These are phyloP conservation scores for Populus hybrid DNA, from an alignment of 441 rosid genomes.

Conservation along the genomic window DNA sequence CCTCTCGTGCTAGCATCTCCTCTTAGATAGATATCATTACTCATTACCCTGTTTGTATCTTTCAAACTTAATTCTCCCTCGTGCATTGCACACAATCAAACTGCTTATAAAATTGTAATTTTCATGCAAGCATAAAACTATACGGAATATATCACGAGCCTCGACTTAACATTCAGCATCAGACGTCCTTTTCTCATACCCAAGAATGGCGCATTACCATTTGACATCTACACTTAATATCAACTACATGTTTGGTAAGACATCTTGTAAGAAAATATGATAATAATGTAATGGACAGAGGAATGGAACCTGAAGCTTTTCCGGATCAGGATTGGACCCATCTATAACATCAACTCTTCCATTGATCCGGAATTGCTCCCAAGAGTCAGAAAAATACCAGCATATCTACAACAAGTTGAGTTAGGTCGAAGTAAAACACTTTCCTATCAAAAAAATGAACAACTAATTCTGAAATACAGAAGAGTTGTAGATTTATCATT, in stretches of 20 bases:
- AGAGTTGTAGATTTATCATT: neutral
- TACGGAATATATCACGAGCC: neutral
- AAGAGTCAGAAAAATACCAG: constrained; percentile 81
- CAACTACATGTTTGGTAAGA: neutral
- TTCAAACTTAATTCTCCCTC: neutral
- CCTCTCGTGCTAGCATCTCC: neutral
- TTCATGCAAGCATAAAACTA: neutral
- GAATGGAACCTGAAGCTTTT: constrained; percentile 57
- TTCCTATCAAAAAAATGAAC: neutral
- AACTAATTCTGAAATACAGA: neutral
- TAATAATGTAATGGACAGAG: neutral
- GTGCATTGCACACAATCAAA: neutral
- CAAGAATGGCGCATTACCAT: neutral
- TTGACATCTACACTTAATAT: neutral
- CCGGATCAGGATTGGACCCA: constrained; percentile 50
- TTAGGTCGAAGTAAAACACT: neutral
- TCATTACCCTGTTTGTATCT: neutral
- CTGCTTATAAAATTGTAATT: neutral
- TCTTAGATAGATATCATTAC: neutral
- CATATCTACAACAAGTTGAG: constrained; percentile 51
- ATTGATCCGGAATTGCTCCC: constrained; percentile 89
- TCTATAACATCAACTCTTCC: constrained; percentile 75
- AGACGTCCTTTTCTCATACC: neutral
- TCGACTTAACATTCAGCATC: neutral
- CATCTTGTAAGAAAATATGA: neutral